phyloP scores from a whole-genome alignment of 306 rosid genomes.

The Phaseolus lunatus region DNA sequence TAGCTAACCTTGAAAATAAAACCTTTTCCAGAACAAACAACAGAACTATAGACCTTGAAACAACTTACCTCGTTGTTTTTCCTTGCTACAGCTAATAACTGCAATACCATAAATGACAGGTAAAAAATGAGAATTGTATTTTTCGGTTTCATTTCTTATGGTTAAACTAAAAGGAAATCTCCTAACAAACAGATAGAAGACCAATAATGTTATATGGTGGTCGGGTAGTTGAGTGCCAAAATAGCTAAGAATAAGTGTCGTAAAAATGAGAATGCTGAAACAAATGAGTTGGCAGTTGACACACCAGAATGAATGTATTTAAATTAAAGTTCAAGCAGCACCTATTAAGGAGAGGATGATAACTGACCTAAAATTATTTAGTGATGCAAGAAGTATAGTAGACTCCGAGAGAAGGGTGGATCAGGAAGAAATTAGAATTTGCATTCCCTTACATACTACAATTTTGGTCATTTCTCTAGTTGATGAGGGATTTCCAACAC shows the following conservation, averaged over 20 bases:
- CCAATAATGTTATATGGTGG: background rate
- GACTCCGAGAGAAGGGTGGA: too few relatives aligned
- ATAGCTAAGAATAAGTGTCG: background rate
- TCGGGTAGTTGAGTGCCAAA: background rate
- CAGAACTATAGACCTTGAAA: background rate
- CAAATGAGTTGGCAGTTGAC: background rate
- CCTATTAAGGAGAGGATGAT: background rate
- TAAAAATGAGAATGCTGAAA: background rate
- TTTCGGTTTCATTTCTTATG: background rate
- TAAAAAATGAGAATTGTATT: conserved; percentile 24
- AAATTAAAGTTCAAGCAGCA: background rate
- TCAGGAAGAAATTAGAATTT: too few relatives aligned
- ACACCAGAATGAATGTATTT: background rate
- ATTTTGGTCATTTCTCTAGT: too few relatives aligned
- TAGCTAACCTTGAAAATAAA: conserved; percentile 32
- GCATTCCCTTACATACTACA: too few relatives aligned
- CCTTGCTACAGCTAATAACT: conserved; percentile 91
- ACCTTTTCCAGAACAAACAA: background rate
- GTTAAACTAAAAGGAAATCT: background rate
- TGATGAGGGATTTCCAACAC: too few relatives aligned
- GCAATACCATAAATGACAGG: conserved; percentile 50
- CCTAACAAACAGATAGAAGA: background rate
- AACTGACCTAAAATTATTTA: too few relatives aligned
- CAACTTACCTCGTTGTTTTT: conserved; percentile 74
- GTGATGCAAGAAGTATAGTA: too few relatives aligned